Conservation (phyloP, 768 basidiomycete genomes). For the Phaffia australis region DNA sequence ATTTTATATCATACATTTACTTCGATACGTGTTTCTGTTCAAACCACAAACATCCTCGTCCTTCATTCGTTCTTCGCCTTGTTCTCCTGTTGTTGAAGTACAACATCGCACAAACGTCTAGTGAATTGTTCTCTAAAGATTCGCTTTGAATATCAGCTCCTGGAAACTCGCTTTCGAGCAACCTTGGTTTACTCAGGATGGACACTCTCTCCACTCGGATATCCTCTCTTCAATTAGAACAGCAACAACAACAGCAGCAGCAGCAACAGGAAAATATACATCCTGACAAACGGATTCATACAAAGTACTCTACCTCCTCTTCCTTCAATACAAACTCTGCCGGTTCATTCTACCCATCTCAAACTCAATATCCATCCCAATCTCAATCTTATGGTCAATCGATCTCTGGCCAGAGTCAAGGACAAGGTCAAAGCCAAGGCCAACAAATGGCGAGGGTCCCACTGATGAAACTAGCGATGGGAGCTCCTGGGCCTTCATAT, state of each 20-base stretch:
- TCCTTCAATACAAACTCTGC: not conserved
- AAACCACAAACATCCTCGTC: not conserved
- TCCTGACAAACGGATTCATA: not conserved
- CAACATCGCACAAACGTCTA: too few relatives aligned
- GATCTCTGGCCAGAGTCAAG: not conserved
- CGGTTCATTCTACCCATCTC: not conserved
- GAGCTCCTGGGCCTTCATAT: too few relatives aligned
- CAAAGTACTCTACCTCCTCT: not conserved
- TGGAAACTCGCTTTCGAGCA: too few relatives aligned
- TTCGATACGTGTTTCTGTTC: not conserved
- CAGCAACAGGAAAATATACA: not conserved
- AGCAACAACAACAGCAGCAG: not conserved
- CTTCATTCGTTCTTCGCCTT: not conserved
- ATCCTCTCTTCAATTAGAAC: not conserved
- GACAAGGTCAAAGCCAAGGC: not conserved
- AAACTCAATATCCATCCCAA: not conserved
- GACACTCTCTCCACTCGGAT: constrained; percentile 1
- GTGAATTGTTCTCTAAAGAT: too few relatives aligned
- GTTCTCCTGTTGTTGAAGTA: not conserved
- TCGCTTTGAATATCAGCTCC: too few relatives aligned
- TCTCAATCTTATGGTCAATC: not conserved
- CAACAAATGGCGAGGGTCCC: too few relatives aligned
- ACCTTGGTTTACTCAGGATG: not conserved
- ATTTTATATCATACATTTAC: not conserved
- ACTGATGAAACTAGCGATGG: too few relatives aligned